Percentiles rank a stretch among this genome's conserved stretches.
phyloP scores from a whole-genome alignment of 129 eudicot species.

The Apium graveolens region DNA sequence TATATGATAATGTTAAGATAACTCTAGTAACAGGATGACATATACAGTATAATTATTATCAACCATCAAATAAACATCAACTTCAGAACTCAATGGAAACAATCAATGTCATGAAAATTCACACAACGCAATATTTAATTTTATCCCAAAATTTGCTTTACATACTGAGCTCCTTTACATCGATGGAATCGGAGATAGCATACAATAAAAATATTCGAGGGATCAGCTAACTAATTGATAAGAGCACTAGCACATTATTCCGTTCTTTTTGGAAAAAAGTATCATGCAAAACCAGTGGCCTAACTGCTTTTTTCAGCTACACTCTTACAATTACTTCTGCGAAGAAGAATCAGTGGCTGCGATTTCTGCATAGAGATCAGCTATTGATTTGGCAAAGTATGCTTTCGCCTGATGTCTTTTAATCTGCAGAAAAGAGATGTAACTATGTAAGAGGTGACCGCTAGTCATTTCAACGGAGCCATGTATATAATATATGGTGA shows the following conservation, averaged over 20 bases:
- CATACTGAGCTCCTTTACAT: no score
- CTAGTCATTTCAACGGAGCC: background rate
- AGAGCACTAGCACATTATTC: background rate
- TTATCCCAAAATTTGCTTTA: background rate
- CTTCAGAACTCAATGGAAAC: background rate
- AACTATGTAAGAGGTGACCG: background rate
- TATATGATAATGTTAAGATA: no score
- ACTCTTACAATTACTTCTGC: constrained; percentile 18
- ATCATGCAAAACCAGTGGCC: no score
- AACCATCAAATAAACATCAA: background rate
- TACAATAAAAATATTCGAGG: background rate
- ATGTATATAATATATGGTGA: background rate
- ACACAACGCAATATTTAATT: background rate
- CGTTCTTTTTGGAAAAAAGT: no score
- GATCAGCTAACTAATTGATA: background rate
- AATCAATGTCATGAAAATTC: no score
- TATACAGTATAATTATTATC: no score
- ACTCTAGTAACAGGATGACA: no score
- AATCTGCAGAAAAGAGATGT: constrained; percentile 25
- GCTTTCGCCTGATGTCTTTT: constrained; percentile 76
- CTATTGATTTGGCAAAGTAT: constrained; percentile 58
- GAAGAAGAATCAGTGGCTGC: constrained; percentile 33
- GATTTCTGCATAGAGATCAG: constrained; percentile 52
- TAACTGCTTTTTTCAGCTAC: background rate
- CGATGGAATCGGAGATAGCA: background rate